A percentile compares a stretch with the other conserved stretches of the same genome.
These are phyloP conservation scores for Protea cynaroides DNA, from an alignment of 164 flowering plant species.

Conservation along the genomic window DNA sequence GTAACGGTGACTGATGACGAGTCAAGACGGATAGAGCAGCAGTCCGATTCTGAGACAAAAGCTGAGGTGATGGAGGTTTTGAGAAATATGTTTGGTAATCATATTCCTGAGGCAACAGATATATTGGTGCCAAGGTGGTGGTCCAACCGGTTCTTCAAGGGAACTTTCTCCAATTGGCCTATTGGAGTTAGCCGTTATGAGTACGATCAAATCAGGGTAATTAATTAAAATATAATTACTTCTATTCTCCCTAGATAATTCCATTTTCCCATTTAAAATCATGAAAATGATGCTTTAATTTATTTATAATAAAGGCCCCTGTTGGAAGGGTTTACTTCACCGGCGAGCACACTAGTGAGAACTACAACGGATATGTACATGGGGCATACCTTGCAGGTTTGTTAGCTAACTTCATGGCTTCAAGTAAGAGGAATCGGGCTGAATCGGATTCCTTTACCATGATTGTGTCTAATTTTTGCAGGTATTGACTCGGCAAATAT, in stretches of 20 bases:
- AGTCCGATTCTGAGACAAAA: conserved; percentile 30
- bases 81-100: conserved; percentile 39
- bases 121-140: conserved; percentile 45
- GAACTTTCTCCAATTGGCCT: conserved; percentile 43
- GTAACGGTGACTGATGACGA: conserved; percentile 42
- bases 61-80: conserved; percentile 40
- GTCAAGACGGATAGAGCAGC: conserved; percentile 39
- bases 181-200: conserved; percentile 25
- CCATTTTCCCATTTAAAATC: too few species aligned
- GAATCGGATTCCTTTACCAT: too few species aligned
- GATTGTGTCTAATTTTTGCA: conserved; percentile 1
- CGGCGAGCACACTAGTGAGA: conserved; percentile 42
- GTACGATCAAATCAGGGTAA: conserved; percentile 31
- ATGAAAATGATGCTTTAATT: too few species aligned
- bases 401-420: neutral
- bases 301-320: conserved; percentile 25
- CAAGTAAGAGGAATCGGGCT: too few species aligned
- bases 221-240: neutral
- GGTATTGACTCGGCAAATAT: conserved; percentile 29
- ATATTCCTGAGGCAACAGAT: conserved; percentile 35
- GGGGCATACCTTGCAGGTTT: conserved; percentile 23
- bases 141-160: conserved; percentile 35
- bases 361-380: conserved; percentile 26
- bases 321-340: conserved; percentile 43
- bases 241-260: too few species aligned